phyloP scores from a whole-genome alignment of 2,329 filamentous ascomycete genomes.

The Colletotrichum scovillei region DNA sequence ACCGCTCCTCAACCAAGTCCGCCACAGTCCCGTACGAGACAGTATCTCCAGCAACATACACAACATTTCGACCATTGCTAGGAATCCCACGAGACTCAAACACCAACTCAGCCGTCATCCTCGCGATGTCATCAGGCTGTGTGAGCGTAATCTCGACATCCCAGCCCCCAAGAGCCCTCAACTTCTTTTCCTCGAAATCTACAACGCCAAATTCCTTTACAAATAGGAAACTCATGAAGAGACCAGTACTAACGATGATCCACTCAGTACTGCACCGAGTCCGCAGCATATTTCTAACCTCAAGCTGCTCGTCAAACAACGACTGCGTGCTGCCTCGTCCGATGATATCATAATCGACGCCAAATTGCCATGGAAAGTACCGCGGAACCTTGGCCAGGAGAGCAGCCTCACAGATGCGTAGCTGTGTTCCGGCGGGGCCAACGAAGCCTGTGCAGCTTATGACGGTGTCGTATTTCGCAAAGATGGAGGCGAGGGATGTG shows the following conservation, averaged over 20 bases:
- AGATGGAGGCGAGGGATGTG: constrained; percentile 52
- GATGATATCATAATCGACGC: constrained; percentile 76
- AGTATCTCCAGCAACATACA: constrained; percentile 73
- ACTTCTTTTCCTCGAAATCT: constrained; percentile 52
- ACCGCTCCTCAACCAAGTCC: constrained; percentile 60
- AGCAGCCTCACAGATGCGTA: constrained; percentile 67
- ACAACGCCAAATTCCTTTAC: constrained; percentile 72
- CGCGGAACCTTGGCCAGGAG: constrained; percentile 60
- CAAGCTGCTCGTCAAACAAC: constrained; percentile 75
- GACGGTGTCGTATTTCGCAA: constrained; percentile 62
- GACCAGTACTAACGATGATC: constrained; percentile 75
- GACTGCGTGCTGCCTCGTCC: constrained; percentile 69
- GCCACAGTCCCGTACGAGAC: constrained; percentile 66
- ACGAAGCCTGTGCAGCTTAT: constrained; percentile 73
- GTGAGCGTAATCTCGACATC: constrained; percentile 72
- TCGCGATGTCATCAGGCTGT: constrained; percentile 72
- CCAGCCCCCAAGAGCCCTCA: constrained; percentile 71
- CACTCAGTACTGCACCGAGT: constrained; percentile 62
- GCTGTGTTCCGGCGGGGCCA: constrained; percentile 64
- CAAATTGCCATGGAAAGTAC: constrained; percentile 80
- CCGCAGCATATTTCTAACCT: constrained; percentile 65
- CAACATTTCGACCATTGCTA: constrained; percentile 49
- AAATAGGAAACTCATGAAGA: constrained; percentile 80
- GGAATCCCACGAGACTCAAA: constrained; percentile 49
- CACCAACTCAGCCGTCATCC: constrained; percentile 66